Percentiles rank a stretch among this genome's conserved stretches.
phyloP scores from a whole-genome alignment of 2,329 filamentous ascomycete species.

The Basipetospora chlamydospora region DNA sequence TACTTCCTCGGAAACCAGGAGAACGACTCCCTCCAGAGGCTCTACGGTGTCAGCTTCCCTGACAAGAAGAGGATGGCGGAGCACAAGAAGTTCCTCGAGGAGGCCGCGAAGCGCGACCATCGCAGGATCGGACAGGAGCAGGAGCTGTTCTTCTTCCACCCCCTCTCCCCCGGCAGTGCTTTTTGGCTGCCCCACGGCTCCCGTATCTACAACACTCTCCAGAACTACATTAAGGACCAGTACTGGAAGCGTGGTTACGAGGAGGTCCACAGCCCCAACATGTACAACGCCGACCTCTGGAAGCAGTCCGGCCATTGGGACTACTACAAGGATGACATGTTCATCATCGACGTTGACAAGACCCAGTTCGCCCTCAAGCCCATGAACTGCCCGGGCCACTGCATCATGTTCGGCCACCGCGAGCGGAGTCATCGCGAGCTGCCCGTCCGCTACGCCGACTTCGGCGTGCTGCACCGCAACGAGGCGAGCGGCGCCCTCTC shows the following conservation, averaged over 20 bases:
- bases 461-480: conserved; percentile 88
- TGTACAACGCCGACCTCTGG: conserved; percentile 90
- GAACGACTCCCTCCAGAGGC: conserved; percentile 90
- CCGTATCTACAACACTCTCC: conserved; percentile 82
- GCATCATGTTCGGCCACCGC: conserved; percentile 21
- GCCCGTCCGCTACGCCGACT: conserved; percentile 86
- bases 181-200: conserved; percentile 90
- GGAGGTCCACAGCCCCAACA: conserved; percentile 86
- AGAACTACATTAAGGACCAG: conserved; percentile 66
- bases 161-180: conserved; percentile 79
- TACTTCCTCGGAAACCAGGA: conserved; percentile 83
- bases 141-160: conserved; percentile 94
- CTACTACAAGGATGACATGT: conserved; percentile 79
- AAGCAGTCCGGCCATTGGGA: conserved; percentile 92
- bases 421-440: conserved; percentile 45
- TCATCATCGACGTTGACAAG: conserved; percentile 63
- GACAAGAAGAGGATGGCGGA: conserved; percentile 92
- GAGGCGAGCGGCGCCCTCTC: conserved; percentile 85
- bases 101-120: conserved; percentile 96
- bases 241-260: conserved; percentile 91
- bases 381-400: conserved; percentile 97
- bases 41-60: conserved; percentile 84
- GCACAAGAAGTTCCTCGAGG: conserved; percentile 88
- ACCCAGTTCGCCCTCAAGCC: conserved; percentile 63
- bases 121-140: conserved; percentile 88